These are phyloP conservation scores for Cordyceps pruinosa DNA, from an alignment of 2,329 filamentous ascomycete genomes.

Conservation along the genomic window DNA sequence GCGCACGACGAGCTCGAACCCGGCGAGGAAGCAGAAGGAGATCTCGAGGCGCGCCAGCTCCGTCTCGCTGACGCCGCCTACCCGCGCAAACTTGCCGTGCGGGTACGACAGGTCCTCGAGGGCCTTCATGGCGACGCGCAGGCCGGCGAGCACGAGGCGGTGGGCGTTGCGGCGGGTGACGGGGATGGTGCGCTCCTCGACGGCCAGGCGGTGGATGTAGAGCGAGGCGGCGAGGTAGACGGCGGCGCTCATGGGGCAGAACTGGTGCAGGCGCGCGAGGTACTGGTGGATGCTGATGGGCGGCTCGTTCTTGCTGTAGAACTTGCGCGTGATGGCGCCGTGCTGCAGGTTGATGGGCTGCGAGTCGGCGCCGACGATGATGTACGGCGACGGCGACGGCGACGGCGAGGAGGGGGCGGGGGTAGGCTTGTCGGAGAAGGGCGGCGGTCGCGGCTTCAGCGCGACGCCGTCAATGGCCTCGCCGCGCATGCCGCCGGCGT, in stretches of 20 bases:
- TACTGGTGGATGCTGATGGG: constrained; percentile 80
- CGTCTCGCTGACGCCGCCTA: constrained; percentile 76
- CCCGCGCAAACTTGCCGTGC: constrained; percentile 74
- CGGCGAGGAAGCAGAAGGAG: constrained; percentile 78
- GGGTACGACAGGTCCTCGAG: constrained; percentile 88
- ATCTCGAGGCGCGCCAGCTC: constrained; percentile 85
- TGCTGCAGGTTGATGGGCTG: constrained; percentile 73
- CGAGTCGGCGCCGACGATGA: constrained; percentile 60
- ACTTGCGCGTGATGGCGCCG: constrained; percentile 80
- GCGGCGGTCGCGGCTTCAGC: constrained; percentile 29
- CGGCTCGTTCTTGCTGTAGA: constrained; percentile 83
- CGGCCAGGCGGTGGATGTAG: constrained; percentile 78
- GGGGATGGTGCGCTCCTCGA: constrained; percentile 69
- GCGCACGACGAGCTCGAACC: constrained; percentile 66
- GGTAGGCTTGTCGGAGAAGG: too few relatives aligned
- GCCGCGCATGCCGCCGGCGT: not conserved
- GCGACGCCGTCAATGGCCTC: constrained; percentile 42
- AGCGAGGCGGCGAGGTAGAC: constrained; percentile 86
- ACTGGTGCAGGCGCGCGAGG: constrained; percentile 76
- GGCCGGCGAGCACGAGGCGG: constrained; percentile 72
- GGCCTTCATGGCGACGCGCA: constrained; percentile 87
- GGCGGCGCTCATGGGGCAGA: constrained; percentile 87
- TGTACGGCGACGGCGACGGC: constrained; percentile 40
- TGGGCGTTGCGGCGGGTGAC: constrained; percentile 83
- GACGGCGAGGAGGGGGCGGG: constrained; percentile 14